Evolutionary conservation across 495 filamentous ascomycete genomes (phyloP).

Genomic region (Penicillium cataractarum): DNA sequence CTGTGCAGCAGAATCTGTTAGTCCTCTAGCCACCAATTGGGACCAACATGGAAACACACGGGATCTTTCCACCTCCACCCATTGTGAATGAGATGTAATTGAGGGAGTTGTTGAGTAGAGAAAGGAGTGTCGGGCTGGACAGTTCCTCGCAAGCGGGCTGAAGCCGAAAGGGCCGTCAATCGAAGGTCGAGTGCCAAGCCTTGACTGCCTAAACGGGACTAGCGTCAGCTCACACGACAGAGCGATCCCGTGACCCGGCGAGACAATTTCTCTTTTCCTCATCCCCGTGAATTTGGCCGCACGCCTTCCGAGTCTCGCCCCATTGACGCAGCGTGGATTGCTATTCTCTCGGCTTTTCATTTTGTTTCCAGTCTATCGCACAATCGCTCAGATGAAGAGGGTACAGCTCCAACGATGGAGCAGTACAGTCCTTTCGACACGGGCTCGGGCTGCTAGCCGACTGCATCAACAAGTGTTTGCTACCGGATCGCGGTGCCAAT

Average conservation of each 20-base stretch:
- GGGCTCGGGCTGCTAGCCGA: constrained; percentile 52
- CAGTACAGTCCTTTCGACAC: constrained; percentile 66
- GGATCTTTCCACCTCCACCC: constrained; percentile 78
- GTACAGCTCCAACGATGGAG: constrained; percentile 73
- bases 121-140: constrained; percentile 31
- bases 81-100: constrained; percentile 44
- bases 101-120: constrained; percentile 25
- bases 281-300: constrained; percentile 30
- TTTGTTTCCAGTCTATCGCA: constrained; percentile 10
- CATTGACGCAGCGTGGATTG: constrained; percentile 26
- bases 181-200: constrained; percentile 41
- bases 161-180: constrained; percentile 43
- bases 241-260: constrained; percentile 49
- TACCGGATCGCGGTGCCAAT: constrained; percentile 40
- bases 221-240: constrained; percentile 44
- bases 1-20: constrained; percentile 50
- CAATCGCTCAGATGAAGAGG: constrained; percentile 63
- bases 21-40: constrained; percentile 13
- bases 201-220: constrained; percentile 28
- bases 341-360: constrained; percentile 16
- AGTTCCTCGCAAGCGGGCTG: constrained; percentile 30
- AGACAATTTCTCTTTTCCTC: constrained; percentile 51
- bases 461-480: constrained; percentile 49
- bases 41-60: constrained; percentile 59
- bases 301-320: constrained; percentile 25